phyloP scores from a whole-genome alignment of 2,329 filamentous ascomycete genomes.

The Aureobasidium mangrovei region DNA sequence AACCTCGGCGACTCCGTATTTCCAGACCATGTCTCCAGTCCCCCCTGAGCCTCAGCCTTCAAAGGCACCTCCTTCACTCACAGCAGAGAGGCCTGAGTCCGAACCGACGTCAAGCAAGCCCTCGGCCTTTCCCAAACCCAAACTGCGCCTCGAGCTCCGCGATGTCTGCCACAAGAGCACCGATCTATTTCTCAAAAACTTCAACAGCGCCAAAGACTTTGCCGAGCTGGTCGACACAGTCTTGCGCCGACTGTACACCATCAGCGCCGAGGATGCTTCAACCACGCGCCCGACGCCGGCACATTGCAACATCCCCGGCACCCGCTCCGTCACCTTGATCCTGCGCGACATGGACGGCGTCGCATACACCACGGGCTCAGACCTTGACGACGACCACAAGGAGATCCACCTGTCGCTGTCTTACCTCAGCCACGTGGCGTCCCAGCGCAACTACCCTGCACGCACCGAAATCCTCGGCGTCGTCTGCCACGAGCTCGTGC shows the following conservation, averaged over 20 bases:
- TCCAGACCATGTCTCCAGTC: conserved; percentile 18
- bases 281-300: neutral
- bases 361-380: conserved; percentile 75
- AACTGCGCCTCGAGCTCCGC: conserved; percentile 39
- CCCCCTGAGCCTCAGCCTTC: conserved; percentile 15
- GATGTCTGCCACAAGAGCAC: conserved; percentile 50
- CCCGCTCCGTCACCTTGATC: conserved; percentile 76
- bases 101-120: conserved; percentile 19
- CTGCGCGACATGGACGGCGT: conserved; percentile 73
- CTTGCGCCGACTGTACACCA: conserved; percentile 60
- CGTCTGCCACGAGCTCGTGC: conserved; percentile 84
- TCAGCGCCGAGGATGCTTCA: neutral
- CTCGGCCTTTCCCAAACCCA: conserved; percentile 30
- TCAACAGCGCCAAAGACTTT: conserved; percentile 56
- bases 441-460: conserved; percentile 33
- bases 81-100: neutral
- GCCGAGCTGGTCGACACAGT: conserved; percentile 57
- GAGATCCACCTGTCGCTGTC: conserved; percentile 79
- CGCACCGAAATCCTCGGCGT: conserved; percentile 65
- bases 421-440: conserved; percentile 49
- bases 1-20: conserved; percentile 13
- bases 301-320: conserved; percentile 43
- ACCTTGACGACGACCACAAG: conserved; percentile 78
- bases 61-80: conserved; percentile 8
- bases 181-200: conserved; percentile 55